Evolutionary conservation across 257 asterid genomes (phyloP).

Genomic region (Solanum chmielewskii): DNA sequence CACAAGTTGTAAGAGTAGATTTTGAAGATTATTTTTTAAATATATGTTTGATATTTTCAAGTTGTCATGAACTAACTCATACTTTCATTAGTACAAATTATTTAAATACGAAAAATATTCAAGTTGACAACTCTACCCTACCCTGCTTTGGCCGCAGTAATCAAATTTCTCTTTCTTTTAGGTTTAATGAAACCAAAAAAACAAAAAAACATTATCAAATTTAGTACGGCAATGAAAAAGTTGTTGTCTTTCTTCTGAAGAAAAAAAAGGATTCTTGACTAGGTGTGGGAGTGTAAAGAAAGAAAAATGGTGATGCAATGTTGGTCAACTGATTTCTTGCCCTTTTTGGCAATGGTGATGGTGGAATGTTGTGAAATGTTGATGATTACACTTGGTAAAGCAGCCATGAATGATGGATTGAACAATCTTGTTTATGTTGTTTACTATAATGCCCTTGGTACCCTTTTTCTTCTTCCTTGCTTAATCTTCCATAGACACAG

Average conservation of each 20-base stretch:
- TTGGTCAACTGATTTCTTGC: not conserved
- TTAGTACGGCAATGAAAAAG: not conserved
- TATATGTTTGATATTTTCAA: not conserved
- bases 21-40: too few relatives aligned
- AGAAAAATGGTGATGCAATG: not conserved
- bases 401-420: slow-evolving; percentile 18
- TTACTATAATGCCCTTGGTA: slow-evolving; percentile 17
- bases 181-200: not conserved
- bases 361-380: slow-evolving; percentile 14
- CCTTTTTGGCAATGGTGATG: slow-evolving; percentile 8
- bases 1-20: not conserved
- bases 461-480: slow-evolving; percentile 15
- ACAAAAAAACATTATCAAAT: too few relatives aligned
- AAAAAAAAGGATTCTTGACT: not conserved
- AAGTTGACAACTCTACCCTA: not conserved
- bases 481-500: slow-evolving; percentile 10
- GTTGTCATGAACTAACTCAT: not conserved
- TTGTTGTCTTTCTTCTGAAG: not conserved
- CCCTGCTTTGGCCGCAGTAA: not conserved
- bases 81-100: not conserved
- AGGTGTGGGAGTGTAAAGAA: not conserved
- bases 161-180: not conserved
- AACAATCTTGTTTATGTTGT: slow-evolving; percentile 12
- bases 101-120: not conserved
- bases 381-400: slow-evolving; percentile 12